Conservation (phyloP, 1,139 yeast species). For the Geotrichum bryndzae region DNA sequence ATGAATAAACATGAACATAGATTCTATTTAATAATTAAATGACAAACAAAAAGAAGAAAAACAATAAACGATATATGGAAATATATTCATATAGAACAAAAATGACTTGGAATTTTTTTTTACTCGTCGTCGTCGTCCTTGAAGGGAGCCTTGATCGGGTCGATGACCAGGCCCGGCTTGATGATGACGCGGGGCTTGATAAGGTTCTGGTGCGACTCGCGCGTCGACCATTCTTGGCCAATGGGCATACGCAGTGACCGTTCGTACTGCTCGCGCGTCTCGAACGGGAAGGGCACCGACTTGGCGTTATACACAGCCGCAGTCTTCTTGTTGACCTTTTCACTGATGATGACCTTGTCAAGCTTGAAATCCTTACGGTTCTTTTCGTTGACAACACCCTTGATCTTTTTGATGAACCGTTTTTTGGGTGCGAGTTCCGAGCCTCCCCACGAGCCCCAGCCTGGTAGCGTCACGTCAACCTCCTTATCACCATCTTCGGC, state of each 20-base stretch:
- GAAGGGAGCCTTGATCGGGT: conserved; percentile 76
- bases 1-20: background rate
- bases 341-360: conserved; percentile 83
- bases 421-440: conserved; percentile 43
- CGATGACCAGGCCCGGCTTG: conserved; percentile 84
- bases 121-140: conserved; percentile 26
- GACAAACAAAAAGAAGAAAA: background rate
- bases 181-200: conserved; percentile 85
- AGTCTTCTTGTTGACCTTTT: conserved; percentile 68
- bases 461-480: conserved; percentile 81
- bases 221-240: conserved; percentile 94
- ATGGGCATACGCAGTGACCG: conserved; percentile 91
- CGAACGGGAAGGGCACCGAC: conserved; percentile 90
- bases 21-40: background rate
- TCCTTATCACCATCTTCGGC: conserved; percentile 83
- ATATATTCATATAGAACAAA: background rate
- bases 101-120: background rate
- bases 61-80: background rate
- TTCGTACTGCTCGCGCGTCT: conserved; percentile 89
- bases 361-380: conserved; percentile 72
- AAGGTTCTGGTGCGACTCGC: conserved; percentile 77
- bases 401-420: conserved; percentile 54
- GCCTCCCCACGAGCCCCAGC: conserved; percentile 63
- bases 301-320: conserved; percentile 77
- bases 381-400: conserved; percentile 63